Conservation (phyloP, 768 basidiomycete genomes). For the Mycena pura region DNA sequence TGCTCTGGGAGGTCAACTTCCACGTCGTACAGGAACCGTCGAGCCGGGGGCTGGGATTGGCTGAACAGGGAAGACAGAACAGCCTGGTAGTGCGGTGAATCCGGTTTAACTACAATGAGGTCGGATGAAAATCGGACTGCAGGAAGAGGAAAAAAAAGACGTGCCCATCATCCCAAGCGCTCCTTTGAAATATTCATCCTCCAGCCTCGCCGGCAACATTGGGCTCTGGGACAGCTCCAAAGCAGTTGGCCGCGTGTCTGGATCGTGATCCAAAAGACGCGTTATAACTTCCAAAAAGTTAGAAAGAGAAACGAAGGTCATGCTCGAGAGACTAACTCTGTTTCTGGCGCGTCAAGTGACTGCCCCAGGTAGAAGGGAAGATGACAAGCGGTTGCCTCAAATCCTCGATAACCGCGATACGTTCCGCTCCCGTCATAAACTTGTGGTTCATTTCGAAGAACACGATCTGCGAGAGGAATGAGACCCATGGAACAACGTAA, state of each 20-base stretch:
- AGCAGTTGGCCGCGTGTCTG: conserved; percentile 78
- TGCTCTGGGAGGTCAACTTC: conserved; percentile 74
- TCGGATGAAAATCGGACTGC: background rate
- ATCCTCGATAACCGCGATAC: conserved; percentile 82
- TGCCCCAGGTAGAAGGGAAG: conserved; percentile 82
- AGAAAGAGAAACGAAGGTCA: background rate
- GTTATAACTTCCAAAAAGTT: conserved; percentile 65
- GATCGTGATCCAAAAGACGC: conserved; percentile 83
- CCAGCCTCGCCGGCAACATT: conserved; percentile 75
- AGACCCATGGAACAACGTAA: background rate
- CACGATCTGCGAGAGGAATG: conserved; percentile 66
- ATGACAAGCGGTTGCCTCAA: conserved; percentile 73
- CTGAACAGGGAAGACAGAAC: conserved; percentile 82
- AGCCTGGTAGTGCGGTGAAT: conserved; percentile 81
- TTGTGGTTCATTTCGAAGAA: conserved; percentile 97
- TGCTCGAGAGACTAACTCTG: conserved; percentile 58
- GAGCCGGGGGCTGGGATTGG: conserved; percentile 67
- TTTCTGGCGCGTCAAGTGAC: conserved; percentile 63
- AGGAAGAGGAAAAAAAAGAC: conserved; percentile 25
- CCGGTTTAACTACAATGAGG: conserved; percentile 64
- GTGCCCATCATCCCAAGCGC: conserved; percentile 78
- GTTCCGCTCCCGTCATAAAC: conserved; percentile 83
- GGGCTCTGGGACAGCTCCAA: conserved; percentile 83
- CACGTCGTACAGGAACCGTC: conserved; percentile 77
- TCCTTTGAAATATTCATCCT: conserved; percentile 87